phyloP scores from a whole-genome alignment of 2,329 filamentous ascomycete species.

The Parastagonospora nodorum region DNA sequence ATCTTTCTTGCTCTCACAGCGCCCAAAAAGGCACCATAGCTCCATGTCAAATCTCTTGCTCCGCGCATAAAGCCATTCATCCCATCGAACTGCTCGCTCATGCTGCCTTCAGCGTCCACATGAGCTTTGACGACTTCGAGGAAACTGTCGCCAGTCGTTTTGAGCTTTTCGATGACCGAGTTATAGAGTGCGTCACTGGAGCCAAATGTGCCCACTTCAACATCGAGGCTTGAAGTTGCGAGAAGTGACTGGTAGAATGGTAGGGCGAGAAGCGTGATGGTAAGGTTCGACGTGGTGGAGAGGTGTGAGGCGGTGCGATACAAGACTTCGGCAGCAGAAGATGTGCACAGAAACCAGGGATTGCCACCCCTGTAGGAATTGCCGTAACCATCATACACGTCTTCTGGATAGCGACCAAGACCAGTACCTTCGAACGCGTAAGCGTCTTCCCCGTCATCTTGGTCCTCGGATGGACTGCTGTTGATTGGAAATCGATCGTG shows the following conservation, averaged over 20 bases:
- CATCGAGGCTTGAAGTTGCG: slow-evolving; percentile 25
- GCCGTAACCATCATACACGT: slow-evolving; percentile 48
- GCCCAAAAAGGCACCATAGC: slow-evolving; percentile 50
- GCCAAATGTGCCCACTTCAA: slow-evolving; percentile 30
- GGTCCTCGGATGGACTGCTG: slow-evolving; percentile 20
- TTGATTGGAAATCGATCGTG: slow-evolving; percentile 47
- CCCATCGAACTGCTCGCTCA: slow-evolving; percentile 53
- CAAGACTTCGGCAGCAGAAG: slow-evolving; percentile 47
- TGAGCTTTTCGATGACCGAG: slow-evolving; percentile 38
- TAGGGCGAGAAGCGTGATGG: slow-evolving; percentile 34
- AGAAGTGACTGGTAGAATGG: slow-evolving; percentile 48
- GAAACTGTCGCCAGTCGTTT: slow-evolving; percentile 48
- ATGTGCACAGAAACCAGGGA: slow-evolving; percentile 53
- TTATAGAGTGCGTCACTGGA: slow-evolving; percentile 35
- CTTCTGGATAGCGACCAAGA: slow-evolving; percentile 52
- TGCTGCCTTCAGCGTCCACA: slow-evolving; percentile 43
- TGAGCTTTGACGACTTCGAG: slow-evolving; percentile 48
- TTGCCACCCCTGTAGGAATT: slow-evolving; percentile 40
- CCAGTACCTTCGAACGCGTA: slow-evolving; percentile 39
- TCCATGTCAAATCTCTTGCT: slow-evolving; percentile 53
- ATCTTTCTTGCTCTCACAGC: slow-evolving; percentile 44
- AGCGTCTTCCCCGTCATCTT: slow-evolving; percentile 10
- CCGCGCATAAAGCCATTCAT: slow-evolving; percentile 48
- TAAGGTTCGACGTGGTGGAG: slow-evolving; percentile 29
- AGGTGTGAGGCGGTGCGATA: slow-evolving; percentile 45